Percentiles rank a stretch among this genome's conserved stretches.
Conservation (phyloP, 805 yeast genomes). For the Metschnikowia bowlesiae region DNA sequence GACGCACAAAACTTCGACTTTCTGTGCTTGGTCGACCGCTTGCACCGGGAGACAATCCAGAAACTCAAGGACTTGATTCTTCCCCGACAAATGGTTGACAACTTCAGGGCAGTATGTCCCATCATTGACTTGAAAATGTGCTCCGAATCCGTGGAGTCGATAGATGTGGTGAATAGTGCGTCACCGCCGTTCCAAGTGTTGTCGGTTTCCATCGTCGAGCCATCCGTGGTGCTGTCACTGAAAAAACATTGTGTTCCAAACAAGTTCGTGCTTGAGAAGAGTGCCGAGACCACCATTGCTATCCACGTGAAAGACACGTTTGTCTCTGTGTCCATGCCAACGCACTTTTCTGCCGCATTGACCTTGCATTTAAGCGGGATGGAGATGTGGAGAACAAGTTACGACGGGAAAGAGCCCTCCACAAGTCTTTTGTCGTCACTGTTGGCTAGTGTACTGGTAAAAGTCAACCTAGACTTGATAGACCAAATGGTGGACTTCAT, state of each 20-base stretch:
- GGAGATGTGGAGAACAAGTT: slow-evolving; percentile 32
- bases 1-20: slow-evolving; percentile 36
- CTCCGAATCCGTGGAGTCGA: slow-evolving; percentile 21
- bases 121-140: slow-evolving; percentile 37
- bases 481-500: slow-evolving; percentile 21
- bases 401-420: background rate
- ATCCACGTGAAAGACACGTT: slow-evolving; percentile 27
- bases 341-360: slow-evolving; percentile 9
- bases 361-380: slow-evolving; percentile 22
- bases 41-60: slow-evolving; percentile 58
- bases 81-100: slow-evolving; percentile 33
- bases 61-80: slow-evolving; percentile 34
- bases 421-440: background rate
- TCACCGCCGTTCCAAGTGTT: slow-evolving; percentile 23
- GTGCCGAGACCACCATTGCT: slow-evolving; percentile 21
- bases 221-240: slow-evolving; percentile 30
- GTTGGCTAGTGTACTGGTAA: background rate
- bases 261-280: slow-evolving; percentile 9
- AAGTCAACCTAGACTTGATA: slow-evolving; percentile 18
- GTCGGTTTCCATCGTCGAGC: slow-evolving; percentile 29
- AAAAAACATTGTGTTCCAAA: slow-evolving; percentile 11
- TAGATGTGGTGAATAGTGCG: slow-evolving; percentile 24
- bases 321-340: slow-evolving; percentile 23
- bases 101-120: slow-evolving; percentile 48
- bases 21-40: slow-evolving; percentile 52